A percentile compares a stretch with the other conserved stretches of the same genome.
Evolutionary conservation across 148 eudicot species (phyloP).

Genomic region (Oxyria digyna): DNA sequence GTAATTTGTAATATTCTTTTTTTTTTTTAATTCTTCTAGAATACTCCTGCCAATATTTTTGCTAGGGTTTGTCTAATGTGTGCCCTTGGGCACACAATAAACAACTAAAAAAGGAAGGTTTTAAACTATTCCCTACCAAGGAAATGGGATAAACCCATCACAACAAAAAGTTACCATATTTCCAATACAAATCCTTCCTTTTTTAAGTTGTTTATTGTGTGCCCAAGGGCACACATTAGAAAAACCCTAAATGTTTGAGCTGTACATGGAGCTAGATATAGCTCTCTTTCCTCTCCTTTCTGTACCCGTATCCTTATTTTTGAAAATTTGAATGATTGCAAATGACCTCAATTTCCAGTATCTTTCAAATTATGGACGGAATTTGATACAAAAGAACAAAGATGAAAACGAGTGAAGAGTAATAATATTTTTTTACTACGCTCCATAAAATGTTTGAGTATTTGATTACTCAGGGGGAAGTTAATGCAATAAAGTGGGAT

Average conservation of each 20-base stretch:
- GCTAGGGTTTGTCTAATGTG: too few relatives aligned
- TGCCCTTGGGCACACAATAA: too few relatives aligned
- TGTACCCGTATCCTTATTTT: not conserved
- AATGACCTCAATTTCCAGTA: not conserved
- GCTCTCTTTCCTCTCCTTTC: not conserved
- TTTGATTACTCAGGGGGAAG: slow-evolving; percentile 49
- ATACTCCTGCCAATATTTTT: too few relatives aligned
- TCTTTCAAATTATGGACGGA: not conserved
- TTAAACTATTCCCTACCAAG: too few relatives aligned
- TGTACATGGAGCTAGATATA: not conserved
- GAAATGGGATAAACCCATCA: too few relatives aligned
- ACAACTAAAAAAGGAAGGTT: too few relatives aligned
- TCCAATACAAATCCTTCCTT: too few relatives aligned
- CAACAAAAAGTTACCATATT: too few relatives aligned
- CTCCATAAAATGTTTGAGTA: not conserved
- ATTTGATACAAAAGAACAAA: not conserved
- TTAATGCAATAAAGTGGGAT: slow-evolving; percentile 74
- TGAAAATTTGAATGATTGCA: not conserved
- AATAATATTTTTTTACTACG: not conserved
- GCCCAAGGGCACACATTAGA: too few relatives aligned
- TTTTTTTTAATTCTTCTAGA: too few relatives aligned
- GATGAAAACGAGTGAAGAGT: not conserved
- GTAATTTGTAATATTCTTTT: too few relatives aligned
- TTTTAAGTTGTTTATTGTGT: too few relatives aligned
- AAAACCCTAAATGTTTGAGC: not conserved